A percentile compares a stretch with the other conserved stretches of the same genome.
These are phyloP conservation scores for Iberis amara DNA, from an alignment of 441 rosid species.

Conservation along the genomic window DNA sequence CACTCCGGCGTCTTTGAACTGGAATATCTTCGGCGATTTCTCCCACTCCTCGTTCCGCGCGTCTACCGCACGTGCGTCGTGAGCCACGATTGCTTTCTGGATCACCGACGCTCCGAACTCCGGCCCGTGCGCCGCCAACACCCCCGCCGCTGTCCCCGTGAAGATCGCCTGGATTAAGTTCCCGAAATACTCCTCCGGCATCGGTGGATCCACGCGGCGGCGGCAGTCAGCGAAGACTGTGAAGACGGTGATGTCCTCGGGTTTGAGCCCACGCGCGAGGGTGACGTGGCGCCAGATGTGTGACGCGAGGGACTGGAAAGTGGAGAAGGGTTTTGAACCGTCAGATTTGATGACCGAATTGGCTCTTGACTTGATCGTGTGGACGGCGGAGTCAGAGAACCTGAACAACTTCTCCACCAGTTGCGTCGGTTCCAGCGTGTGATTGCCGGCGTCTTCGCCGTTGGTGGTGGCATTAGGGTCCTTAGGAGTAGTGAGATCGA, in stretches of 20 bases:
- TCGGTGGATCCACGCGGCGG: constrained; percentile 70
- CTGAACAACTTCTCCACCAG: constrained; percentile 62
- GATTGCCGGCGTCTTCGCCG: constrained; percentile 28
- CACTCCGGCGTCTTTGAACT: constrained; percentile 77
- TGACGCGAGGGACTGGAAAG: constrained; percentile 68
- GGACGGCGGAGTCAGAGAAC: constrained; percentile 61
- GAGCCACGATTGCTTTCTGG: constrained; percentile 63
- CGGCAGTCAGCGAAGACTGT: constrained; percentile 84
- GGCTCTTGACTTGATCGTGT: constrained; percentile 55
- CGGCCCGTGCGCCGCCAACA: constrained; percentile 48
- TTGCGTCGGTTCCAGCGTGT: constrained; percentile 1
- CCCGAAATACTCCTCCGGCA: constrained; percentile 79
- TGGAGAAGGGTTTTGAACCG: constrained; percentile 65
- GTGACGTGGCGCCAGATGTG: constrained; percentile 93
- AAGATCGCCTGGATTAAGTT: constrained; percentile 85
- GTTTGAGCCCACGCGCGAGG: constrained; percentile 67
- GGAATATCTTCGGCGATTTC: constrained; percentile 64
- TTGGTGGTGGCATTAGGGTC: constrained; percentile 37
- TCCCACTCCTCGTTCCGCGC: constrained; percentile 82
- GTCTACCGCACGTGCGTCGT: constrained; percentile 57
- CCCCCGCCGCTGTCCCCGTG: constrained; percentile 69
- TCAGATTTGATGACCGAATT: constrained; percentile 43
- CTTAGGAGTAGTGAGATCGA: constrained; percentile 46
- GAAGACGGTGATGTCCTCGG: constrained; percentile 71
- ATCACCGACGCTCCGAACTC: constrained; percentile 65